Conservation (phyloP, 441 rosid species). For the Syzygium syzygioides region DNA sequence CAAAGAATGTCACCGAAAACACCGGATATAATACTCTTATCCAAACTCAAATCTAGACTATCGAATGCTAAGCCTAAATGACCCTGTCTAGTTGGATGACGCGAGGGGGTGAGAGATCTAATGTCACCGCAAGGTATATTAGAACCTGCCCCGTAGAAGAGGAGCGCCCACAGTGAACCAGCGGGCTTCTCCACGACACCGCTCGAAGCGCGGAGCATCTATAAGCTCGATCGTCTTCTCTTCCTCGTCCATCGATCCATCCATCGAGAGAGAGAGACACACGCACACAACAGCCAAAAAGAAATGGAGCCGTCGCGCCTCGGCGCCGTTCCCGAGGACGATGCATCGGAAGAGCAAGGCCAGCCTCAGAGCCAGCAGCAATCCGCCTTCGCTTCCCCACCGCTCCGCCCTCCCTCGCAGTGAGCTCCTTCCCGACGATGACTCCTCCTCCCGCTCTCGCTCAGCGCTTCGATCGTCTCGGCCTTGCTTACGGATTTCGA, state of each 20-base stretch:
- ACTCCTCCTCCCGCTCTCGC: not conserved
- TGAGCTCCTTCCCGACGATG: not conserved
- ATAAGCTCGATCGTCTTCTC: not conserved
- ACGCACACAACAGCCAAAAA: too few species aligned
- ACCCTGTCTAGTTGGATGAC: not conserved
- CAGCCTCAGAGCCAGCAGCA: not conserved
- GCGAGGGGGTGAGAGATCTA: not conserved
- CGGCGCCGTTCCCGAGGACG: not conserved
- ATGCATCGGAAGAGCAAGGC: not conserved
- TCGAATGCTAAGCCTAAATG: too few species aligned
- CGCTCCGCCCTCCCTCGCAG: conserved; percentile 4
- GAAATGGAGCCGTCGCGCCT: not conserved
- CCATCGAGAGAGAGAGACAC: not conserved
- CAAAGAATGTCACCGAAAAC: too few species aligned
- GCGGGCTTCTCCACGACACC: not conserved
- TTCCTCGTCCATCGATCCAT: not conserved
- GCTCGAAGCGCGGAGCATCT: not conserved
- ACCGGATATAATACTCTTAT: too few species aligned
- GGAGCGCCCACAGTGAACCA: not conserved
- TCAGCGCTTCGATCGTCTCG: not conserved
- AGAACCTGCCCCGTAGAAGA: not conserved
- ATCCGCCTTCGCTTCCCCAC: not conserved
- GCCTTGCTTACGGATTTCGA: not conserved
- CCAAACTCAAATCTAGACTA: too few species aligned
- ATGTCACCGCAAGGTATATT: not conserved